Evolutionary conservation across 306 rosid species (phyloP), one percentile per base, ranked within the genome.

Genomic region (Quercus mongolica): DNA sequence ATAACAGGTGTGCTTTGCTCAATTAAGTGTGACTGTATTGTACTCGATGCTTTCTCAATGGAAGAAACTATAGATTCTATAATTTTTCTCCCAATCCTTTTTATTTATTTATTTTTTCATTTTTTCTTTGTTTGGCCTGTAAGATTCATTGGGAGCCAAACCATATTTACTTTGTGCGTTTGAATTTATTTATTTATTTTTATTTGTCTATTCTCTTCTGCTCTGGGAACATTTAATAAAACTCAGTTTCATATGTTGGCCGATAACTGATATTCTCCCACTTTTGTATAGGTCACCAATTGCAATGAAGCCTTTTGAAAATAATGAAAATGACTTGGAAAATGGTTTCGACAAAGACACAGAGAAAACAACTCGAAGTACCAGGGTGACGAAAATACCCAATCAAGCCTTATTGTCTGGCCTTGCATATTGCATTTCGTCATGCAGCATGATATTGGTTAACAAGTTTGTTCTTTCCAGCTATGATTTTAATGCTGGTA

Each of bases 391-490:
- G 28, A 84, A 86, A 83, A 68, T 89, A 55, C 85, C 64, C n/a
- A 93, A 95, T 81, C 97, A 88, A 83, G 99, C 99, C 64, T 85
- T 96, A 21, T 77, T 95, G 75, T 86, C 99, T 78, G 99, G 99
- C 73, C 82, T 93, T 52, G 98, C 98, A 5, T 95, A 95, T 82
- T 95, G 99, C 74, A 18, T 93, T 67, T 93, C 98, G 28, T 95
- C 99, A 0, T 95, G 99, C 83, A 84, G 99, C 81, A 95, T 95
- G 99, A 95, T 95, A 69, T 82, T 95, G 80, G 78, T 95, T 65
- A 95, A 95, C 87, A 95, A 93, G 88, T 86, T 90, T 61, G 96
- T 95, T 80, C 98, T 93, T 87, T 95, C 99, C 70, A 90, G 92
- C 76, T 95, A 93, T 85, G 83, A 83, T 81, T 95, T 95, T 81